Evolutionary conservation across 805 yeast genomes (phyloP), one percentile per base, ranked within the genome.

Genomic region (Metschnikowia henanensis): DNA sequence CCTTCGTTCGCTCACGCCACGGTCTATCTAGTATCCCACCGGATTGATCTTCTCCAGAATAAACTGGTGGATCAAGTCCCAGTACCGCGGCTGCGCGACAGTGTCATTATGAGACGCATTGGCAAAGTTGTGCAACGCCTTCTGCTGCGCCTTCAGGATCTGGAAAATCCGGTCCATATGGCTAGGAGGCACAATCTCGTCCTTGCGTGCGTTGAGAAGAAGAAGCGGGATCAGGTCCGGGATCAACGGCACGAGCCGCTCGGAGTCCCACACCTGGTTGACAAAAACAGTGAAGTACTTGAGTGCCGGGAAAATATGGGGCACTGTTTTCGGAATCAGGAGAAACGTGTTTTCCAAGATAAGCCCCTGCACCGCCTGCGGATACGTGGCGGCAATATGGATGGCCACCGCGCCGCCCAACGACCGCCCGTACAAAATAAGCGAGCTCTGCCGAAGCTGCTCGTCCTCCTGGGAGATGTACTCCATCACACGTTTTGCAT

Each of bases 391-490:
- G 0, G 94, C 90, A 41, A 89, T 76, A 64, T 89, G 86, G 16
- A 90, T 77, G 6, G 95, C 89, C 28, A 87, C 96, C 0, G 98
- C 99, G 3, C 98, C 98, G 28, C 99, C 99, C 10, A 92, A 68
- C 8, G 96, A 87, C 38, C 97, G 73, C 2, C 98, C 98, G 59
- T 90, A 90, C 8, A 90, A 69, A 0, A 88, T 67, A 2, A 91
- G 49, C 9, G 81, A 66, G 1, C 84, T 73, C 38, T 70, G 62
- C 37, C 70, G 65, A 43, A 82, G 73, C 48, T 76, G 82, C 10
- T 68, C 66, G 54, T 86, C 84, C 1, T 70, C 62, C 1, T 57
- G 41, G 7, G 64, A 55, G n/a, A 92, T 58, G 54, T 73, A 84
- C 16, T 76, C 64, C 70, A 87, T 71, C 2, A 84, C 82, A 0